phyloP scores from a whole-genome alignment of 257 asterid species.

The Solanum dulcamara region DNA sequence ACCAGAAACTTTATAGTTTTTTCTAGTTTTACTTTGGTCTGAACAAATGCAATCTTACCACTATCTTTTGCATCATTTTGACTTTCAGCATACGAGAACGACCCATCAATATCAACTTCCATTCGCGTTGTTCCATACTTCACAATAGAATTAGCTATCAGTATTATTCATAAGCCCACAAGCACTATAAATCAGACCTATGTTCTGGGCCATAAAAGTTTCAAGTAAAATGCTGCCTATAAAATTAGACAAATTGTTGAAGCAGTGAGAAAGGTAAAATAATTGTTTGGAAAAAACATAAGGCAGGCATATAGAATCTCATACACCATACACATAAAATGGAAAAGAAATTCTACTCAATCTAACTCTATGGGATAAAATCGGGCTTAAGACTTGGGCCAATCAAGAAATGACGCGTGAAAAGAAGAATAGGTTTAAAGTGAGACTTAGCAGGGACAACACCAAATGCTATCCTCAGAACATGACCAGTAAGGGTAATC shows the following conservation, averaged over 20 bases:
- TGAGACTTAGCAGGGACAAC: neutral
- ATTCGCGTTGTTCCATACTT: constrained; percentile 84
- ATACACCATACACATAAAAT: neutral
- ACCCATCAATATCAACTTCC: constrained; percentile 81
- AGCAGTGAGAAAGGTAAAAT: neutral
- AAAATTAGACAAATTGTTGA: neutral
- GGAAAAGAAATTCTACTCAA: neutral
- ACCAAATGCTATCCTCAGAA: neutral
- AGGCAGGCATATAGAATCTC: neutral
- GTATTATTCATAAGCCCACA: neutral
- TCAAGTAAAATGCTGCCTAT: neutral
- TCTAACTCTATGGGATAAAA: neutral
- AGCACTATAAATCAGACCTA: neutral
- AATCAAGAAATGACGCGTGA: neutral
- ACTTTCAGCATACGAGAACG: constrained; percentile 59
- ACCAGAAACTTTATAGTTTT: neutral
- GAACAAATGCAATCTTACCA: constrained; percentile 23
- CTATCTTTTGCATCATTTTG: constrained; percentile 35
- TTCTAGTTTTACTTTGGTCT: neutral
- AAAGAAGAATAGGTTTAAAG: neutral
- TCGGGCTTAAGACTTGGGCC: neutral
- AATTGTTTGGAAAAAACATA: neutral
- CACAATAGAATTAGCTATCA: constrained; percentile 20
- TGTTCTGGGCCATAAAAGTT: neutral
- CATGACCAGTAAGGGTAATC: neutral